phyloP scores from a whole-genome alignment of 108 stramenopile genomes.

The Heterococcus sp. region DNA sequence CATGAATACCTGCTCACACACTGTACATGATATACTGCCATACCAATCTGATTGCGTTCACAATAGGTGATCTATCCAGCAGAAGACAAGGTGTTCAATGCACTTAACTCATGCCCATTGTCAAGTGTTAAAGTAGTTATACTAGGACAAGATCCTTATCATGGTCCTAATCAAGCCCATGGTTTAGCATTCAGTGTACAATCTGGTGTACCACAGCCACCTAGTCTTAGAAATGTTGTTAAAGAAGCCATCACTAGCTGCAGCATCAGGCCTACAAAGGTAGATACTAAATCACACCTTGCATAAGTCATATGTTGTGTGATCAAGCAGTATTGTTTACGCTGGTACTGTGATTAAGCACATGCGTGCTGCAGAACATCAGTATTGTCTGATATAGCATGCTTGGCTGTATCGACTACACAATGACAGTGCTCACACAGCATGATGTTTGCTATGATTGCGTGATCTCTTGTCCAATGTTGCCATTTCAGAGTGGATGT shows the following conservation, averaged over 20 bases:
- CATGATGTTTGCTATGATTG: too few species aligned
- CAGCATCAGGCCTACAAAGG: constrained; percentile 25
- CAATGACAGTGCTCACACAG: too few species aligned
- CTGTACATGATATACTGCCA: not conserved
- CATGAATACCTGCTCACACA: not conserved
- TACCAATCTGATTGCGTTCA: not conserved
- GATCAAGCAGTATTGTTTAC: too few species aligned
- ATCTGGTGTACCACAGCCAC: constrained; percentile 71
- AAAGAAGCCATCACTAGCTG: constrained; percentile 65
- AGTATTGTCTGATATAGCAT: too few species aligned
- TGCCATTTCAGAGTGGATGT: not conserved
- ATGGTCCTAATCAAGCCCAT: constrained; percentile 75
- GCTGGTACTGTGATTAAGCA: not conserved
- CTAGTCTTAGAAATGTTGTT: constrained; percentile 88
- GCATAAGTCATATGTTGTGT: not conserved
- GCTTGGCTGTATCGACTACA: too few species aligned
- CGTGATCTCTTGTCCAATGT: too few species aligned
- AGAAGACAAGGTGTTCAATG: constrained; percentile 71
- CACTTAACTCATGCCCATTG: constrained; percentile 80
- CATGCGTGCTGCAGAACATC: not conserved
- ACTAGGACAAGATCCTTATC: constrained; percentile 99
- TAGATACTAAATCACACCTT: not conserved
- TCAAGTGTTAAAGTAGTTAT: constrained; percentile 83
- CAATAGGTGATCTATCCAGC: constrained; percentile 71
- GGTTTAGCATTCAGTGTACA: constrained; percentile 72